A percentile compares a stretch with the other conserved stretches of the same genome.
phyloP scores from a whole-genome alignment of 129 eudicot species.

The Flaveria sonorensis region DNA sequence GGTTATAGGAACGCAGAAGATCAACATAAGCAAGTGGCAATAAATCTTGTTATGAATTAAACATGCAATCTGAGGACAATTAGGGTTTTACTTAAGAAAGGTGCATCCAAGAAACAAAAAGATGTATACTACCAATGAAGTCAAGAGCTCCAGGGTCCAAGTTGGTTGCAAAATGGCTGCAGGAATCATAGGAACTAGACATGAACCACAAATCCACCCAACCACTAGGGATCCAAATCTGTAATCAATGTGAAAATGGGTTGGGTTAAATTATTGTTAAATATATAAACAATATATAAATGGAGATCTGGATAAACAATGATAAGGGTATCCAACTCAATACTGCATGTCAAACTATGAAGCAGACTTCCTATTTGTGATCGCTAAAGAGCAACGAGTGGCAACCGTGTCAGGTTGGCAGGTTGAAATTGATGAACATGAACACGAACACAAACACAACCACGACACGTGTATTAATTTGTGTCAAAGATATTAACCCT shows the following conservation, averaged over 20 bases:
- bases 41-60: constrained; percentile 15
- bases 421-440: background rate
- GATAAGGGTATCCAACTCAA: background rate
- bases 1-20: constrained; percentile 11
- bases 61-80: constrained; percentile 20
- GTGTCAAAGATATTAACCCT: background rate
- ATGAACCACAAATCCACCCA: constrained; percentile 86
- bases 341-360: background rate
- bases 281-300: background rate
- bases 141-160: constrained; percentile 89
- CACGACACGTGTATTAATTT: background rate
- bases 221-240: constrained; percentile 85
- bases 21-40: constrained; percentile 18
- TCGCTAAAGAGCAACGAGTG: background rate
- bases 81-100: constrained; percentile 61
- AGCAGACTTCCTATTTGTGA: background rate
- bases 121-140: constrained; percentile 67
- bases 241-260: constrained; percentile 24
- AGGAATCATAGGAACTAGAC: constrained; percentile 71
- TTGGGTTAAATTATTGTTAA: constrained; percentile 13
- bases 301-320: background rate
- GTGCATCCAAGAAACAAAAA: constrained; percentile 83
- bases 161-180: constrained; percentile 61
- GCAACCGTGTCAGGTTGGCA: background rate
- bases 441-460: too few species aligned